Base-by-base conservation (phyloP, 768 basidiomycete genomes). In the Asterophora lycoperdoides region DNA sequence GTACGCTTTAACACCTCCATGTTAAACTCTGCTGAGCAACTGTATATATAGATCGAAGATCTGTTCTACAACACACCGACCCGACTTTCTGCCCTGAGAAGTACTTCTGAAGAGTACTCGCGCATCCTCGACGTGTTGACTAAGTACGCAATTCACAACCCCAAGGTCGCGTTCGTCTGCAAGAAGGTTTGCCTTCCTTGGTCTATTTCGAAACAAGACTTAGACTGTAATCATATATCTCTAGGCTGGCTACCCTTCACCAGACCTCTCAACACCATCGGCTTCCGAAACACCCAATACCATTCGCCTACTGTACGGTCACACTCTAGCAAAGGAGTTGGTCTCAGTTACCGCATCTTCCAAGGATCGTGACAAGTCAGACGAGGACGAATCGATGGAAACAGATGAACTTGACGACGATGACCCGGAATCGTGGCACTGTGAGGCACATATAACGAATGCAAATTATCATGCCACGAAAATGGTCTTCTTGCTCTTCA, bases 71-170 rank as follows among this genome's bases (percentile, higher is more conserved):
- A 95, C 56, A 90, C 84, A 0, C 92, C 93, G 0, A 83, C 86
- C 2, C 86, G 96, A 39, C 77, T 94, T 18, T 83, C 89, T 3
- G 88, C 93, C 1, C 74, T 98, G 46, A 83, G 88, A 30, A 86
- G 82, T 48, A 68, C 85, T 3, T 87, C 92, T 2, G 95, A 98
- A 56, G 96, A 99, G 62, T 97, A 95, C 64, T 77, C 83, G 4
- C 79, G 90, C 29, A 93, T 98, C 36, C 74, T 98, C 2, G 91
- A 95, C 53, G 89, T 98, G 8, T 74, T 98, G 20, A 90, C 89
- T 2, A 89, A 86, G 53, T 99, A 99, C 61, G 92, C 96, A 0
- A 76, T 94, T 8, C 96, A 99, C 64, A 98, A 99, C 62, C 81
- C 95, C 0, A 80, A 77, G 9, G 81, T 93, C 3, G 78, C 93